A percentile compares a stretch with the other conserved stretches of the same genome.
Evolutionary conservation across 345 rosid species (phyloP).

Genomic region (Erodium maritimum): DNA sequence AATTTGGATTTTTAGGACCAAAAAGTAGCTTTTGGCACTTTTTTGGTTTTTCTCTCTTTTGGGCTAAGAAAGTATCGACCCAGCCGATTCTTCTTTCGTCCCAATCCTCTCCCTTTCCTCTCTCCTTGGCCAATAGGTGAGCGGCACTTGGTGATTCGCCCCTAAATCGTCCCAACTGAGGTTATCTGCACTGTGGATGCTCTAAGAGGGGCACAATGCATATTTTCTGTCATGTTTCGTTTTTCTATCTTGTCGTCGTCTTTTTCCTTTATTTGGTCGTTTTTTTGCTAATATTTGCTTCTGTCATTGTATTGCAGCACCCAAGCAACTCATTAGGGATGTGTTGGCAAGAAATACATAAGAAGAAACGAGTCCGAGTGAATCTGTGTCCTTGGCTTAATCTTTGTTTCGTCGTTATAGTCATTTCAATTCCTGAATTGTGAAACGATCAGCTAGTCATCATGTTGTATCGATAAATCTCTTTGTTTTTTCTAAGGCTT

Average conservation of each 20-base stretch:
- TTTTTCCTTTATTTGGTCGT: background rate
- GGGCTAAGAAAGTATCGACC: too few species aligned
- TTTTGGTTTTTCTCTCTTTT: too few species aligned
- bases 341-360: constrained; percentile 31
- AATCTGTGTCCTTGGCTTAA: constrained; percentile 5
- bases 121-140: too few species aligned
- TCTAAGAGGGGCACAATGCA: background rate
- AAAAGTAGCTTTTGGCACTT: too few species aligned
- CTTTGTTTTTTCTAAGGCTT: background rate
- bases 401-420: background rate
- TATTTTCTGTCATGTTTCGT: background rate
- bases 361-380: constrained; percentile 3
- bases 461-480: constrained; percentile 15
- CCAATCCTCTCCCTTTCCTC: too few species aligned
- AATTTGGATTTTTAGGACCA: too few species aligned
- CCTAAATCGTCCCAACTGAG: too few species aligned
- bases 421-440: constrained; percentile 8
- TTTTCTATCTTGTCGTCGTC: background rate
- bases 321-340: constrained; percentile 37
- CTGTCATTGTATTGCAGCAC: constrained; percentile 26
- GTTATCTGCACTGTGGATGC: too few species aligned
- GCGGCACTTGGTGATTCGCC: too few species aligned
- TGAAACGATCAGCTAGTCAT: constrained; percentile 9
- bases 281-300: background rate
- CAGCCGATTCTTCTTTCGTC: too few species aligned